Evolutionary conservation across 2,329 filamentous ascomycete species (phyloP), one percentile per base, ranked within the genome.

Genomic region (Eutypa lata): DNA sequence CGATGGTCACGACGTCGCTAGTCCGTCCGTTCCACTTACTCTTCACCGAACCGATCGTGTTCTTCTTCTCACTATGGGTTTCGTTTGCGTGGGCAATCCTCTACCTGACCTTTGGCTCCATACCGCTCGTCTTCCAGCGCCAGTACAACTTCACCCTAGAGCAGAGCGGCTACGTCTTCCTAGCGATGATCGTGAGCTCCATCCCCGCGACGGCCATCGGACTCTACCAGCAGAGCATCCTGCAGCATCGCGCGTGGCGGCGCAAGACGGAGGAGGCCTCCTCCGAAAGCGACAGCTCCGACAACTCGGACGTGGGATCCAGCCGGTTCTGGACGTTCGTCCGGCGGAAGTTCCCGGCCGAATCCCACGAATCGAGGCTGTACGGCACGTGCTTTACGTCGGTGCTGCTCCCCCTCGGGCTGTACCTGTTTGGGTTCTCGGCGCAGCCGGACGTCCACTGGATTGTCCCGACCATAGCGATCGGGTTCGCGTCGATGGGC

Each of bases 51-150:
- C 86, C 88, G 0, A 86, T 91, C 10, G 88, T 92, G 14, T 91
- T 91, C 71, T 91, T 83, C 74, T 97, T 97, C 74, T 91, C 88
- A 0, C 76, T 96, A 0, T 97, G 92, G 92, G 87, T 91, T 1
- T 81, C 90, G 0, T 97, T 97, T 68, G 87, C 87, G 19, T 97
- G 92, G 92, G 91, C 88, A 0, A 82, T 96, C 0, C 80, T 97
- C 0, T 97, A 96, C 68, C 76, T 96, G 18, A 90, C 88, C 13
- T 93, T 96, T 61, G 83, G 84, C 14, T 88, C 90, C 1, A 83
- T 96, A 5, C 90, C 91, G 0, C 79, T 94, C 3, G 85, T 96
- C 22, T 95, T 94, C 70, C 65, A 75, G 21, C 79, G 75, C 5
- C 84, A 83, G 44, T 84, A 93, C 66, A 72, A 75, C 59, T 93